Base-by-base conservation (phyloP, 169 alveolate genomes). In the Amoebophrya sp. region DNA sequence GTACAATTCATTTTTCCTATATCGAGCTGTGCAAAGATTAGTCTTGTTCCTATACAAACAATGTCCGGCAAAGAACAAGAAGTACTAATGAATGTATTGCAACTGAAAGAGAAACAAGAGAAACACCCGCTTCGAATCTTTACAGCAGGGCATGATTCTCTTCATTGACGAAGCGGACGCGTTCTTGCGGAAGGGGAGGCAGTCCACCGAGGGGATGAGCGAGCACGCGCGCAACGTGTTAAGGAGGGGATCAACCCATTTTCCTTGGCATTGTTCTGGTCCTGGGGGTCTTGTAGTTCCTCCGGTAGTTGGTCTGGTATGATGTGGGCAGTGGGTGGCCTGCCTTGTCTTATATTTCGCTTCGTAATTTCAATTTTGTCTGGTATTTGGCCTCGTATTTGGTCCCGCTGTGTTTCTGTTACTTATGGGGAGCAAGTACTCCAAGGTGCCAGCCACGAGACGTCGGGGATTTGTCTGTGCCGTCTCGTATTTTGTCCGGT, bases 161-260 rank as follows among this genome's bases (percentile, higher is more conserved):
- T 98, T 98, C 95, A 97, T 98, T 89, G 99, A 98, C 93, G 99
- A 98, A 94, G 99, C 99, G n/a, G 99, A 97, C 93, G 99, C 99
- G 13, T 97, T 97, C 93, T 93, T 98, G 69, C 93, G 99, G 58
- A 96, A 96, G 20, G 88, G 92, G 0, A 67, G 93, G 15, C 92
- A 90, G 13, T 18, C 88, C 0, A 38, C 16, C 43, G 94, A 94
- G 38, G 95, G 95, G 45, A 96, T 96, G 94, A 95, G 98, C n/a
- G 99, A 97, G 91, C 95, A 95, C 93, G 92, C 97, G 91, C 92
- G 99, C 91, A 98, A 98, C 90, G 96, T 98, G 10, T 93, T n/a
- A n/a, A n/a, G n/a, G n/a, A n/a, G n/a, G n/a, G n/a, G n/a, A n/a
- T n/a, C n/a, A n/a, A n/a, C n/a, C n/a, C n/a, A n/a, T n/a, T n/a